These are phyloP conservation scores for Immersiporthe knoxdaviesiana DNA, from an alignment of 2,329 filamentous ascomycete genomes.

Conservation along the genomic window DNA sequence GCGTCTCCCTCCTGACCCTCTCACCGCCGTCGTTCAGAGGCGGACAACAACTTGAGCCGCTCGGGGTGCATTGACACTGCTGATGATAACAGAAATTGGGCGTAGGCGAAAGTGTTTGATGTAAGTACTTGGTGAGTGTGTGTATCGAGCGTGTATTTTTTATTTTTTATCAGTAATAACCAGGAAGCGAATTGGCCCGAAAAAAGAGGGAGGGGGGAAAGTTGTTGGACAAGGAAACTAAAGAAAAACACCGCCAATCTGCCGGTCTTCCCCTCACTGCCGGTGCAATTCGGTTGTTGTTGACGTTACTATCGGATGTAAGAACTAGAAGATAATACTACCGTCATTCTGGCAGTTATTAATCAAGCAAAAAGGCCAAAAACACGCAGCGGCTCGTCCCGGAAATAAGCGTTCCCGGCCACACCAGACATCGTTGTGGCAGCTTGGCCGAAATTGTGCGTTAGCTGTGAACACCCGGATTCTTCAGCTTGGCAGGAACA, in stretches of 20 bases:
- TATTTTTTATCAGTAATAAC: too few relatives aligned
- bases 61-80: not conserved
- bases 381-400: not conserved
- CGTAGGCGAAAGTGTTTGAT: not conserved
- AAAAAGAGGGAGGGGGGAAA: not conserved
- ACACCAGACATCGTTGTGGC: too few relatives aligned
- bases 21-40: not conserved
- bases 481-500: not conserved
- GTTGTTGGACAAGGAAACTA: too few relatives aligned
- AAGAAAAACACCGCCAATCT: not conserved
- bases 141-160: too few relatives aligned
- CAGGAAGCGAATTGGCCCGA: not conserved
- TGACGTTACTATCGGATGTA: not conserved
- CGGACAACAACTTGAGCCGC: not conserved
- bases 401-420: not conserved
- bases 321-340: not conserved
- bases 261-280: not conserved
- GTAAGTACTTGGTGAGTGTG: too few relatives aligned
- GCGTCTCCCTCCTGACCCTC: not conserved
- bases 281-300: not conserved
- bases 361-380: not conserved
- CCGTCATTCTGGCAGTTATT: not conserved
- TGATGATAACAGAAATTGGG: too few relatives aligned
- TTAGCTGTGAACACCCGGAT: not conserved
- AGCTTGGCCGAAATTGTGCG: too few relatives aligned